Evolutionary conservation across 768 basidiomycete genomes (phyloP), one percentile per base, ranked within the genome.

Genomic region (Lentinula sp.): DNA sequence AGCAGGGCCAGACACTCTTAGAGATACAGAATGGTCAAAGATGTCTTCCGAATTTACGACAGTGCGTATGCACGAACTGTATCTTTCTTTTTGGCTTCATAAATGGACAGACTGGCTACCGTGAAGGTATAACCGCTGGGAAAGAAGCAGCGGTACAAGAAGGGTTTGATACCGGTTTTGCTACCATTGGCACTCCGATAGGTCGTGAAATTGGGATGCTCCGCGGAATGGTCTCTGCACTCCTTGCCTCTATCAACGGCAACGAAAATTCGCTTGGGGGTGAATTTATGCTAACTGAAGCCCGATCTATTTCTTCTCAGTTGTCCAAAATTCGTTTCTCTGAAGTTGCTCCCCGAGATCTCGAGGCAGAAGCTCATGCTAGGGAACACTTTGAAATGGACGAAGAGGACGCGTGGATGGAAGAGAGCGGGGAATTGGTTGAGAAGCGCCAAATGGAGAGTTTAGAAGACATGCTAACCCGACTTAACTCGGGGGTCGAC

Each of bases 81-180:
- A 12, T 37, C 57, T 62, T 45, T 23, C 36, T 15, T 8, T 57
- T 51, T 8, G 6, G 51, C 57, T 48, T 28, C 4, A 28, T 13
- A 28, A 41, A 55, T 54, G 10, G 18, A 43, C 66, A 97, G 96
- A 85, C 85, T 16, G 96, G 96, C 2, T 98, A 98, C 69, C 85
- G 96, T n/a, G 95, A 98, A 74, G 96, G 96, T 6, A 96, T 98
- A 66, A 90, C 87, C 0, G 86, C 88, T 4, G 96, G 96, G 3
- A 98, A 98, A 71, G 90, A 95, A 70, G 78, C 82, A 0, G 87
- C 86, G 2, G 79, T 98, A 1, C 96, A 99, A 68, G 78, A 86
- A 64, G 96, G 96, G 0, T 98, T 99, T 68, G 93, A 99, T 72
- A 76, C 79, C 3, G 94, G 92, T 1, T 98, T 93, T 67, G 85